A percentile compares a stretch with the other conserved stretches of the same genome.
phyloP scores from a whole-genome alignment of 1,284 basidiomycete genomes.

The Wallemia mellicola region DNA sequence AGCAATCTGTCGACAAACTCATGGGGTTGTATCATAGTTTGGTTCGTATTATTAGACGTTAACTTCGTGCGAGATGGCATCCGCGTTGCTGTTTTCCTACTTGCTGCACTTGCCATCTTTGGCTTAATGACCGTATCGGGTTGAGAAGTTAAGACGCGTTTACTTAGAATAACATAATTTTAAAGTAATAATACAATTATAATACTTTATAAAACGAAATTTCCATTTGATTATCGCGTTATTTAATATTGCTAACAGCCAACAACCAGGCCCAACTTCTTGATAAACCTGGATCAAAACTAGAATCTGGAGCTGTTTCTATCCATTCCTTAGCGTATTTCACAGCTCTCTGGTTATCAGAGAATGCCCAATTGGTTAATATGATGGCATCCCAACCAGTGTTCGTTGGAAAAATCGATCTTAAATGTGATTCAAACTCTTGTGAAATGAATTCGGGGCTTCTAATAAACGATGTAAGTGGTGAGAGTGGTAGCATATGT shows the following conservation, averaged over 20 bases:
- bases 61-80: not conserved
- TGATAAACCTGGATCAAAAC: not conserved
- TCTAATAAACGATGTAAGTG: not conserved
- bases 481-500: not conserved
- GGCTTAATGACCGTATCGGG: not conserved
- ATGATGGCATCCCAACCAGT: not conserved
- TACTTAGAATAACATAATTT: not conserved
- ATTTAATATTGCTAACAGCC: not conserved
- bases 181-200: not conserved
- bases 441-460: not conserved
- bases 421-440: not conserved
- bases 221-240: not conserved
- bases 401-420: not conserved
- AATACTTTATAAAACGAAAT: not conserved
- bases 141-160: not conserved
- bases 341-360: not conserved
- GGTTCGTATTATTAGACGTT: not conserved
- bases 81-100: not conserved
- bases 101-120: not conserved
- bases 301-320: not conserved
- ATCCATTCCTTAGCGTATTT: not conserved
- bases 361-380: not conserved
- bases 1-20: not conserved
- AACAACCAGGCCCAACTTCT: not conserved
- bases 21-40: not conserved